Base-by-base conservation (phyloP, 1,284 basidiomycete species). In the Puccinia novopanici region DNA sequence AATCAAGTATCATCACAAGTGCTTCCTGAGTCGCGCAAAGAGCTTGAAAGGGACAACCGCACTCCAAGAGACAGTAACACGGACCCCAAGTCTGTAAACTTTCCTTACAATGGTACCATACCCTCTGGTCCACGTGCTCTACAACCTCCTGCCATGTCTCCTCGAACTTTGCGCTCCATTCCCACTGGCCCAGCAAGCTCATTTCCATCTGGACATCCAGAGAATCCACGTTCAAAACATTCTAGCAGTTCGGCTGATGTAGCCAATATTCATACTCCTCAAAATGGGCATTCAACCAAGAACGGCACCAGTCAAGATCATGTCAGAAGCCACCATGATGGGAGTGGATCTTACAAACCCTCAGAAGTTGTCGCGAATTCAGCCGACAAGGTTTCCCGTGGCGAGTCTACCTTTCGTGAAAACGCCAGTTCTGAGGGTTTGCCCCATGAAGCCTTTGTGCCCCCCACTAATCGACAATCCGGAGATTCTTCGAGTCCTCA, bases 51-150 rank as follows among this genome's bases (percentile, higher is more conserved):
- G n/a, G 72, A 61, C 37, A 54, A 74, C 37, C 54, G 54, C n/a
- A 61, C 59, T 42, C 34, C 37, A n/a, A 42, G 55, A 48, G 57
- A 45, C n/a, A 40, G 54, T 30, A 74, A 74, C 37, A 61, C 34
- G 17, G 57, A 74, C 40, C 72, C 24, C 52, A 74, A 74, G 72
- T 71, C 68, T 19, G 24, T 34, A 42, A 61, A 59, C n/a, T 30
- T 30, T 57, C 24, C 72, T 34, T 61, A 59, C 52, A 40, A 61
- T 57, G 57, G 54, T 17, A 22, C 61, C 27, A 79, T 79, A 45
- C 75, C 76, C 34, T 79, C 76, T 59, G 67, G 76, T 19, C 67
- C 65, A 24, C 65, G 76, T 59, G 76, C 76, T 40, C 55, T 71
- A 22, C 74, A 65, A 50, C 74, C 74, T 17, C 15, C 71, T 22